Base-by-base conservation (phyloP, 2,329 filamentous ascomycete species). In the Dactylellina sp. region DNA sequence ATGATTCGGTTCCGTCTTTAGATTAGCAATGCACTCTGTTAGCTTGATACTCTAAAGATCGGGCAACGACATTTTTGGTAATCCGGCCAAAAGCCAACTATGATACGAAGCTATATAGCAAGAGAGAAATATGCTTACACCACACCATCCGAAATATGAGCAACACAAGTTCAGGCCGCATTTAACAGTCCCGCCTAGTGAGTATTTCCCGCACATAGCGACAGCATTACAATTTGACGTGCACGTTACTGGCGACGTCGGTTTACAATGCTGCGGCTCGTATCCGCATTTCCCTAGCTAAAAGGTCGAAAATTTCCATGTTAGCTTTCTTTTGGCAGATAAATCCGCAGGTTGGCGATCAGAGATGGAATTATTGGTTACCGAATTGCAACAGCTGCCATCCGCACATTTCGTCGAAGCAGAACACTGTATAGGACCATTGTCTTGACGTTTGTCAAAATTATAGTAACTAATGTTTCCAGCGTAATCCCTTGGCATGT, bases 101-200 rank as follows among this genome's bases (percentile, higher is more conserved):
- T n/a, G n/a, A n/a, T n/a, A n/a, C n/a, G 20, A 37, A 52, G 22
- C 28, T 6, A 2, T 35, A 14, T 28, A 52, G n/a, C 4, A 42
- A 4, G 39, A 37, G 25, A 22, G 11, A 44, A 14, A 22, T 7
- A 42, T 1, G 53, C 61, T 56, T 64, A 64, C 61, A 1, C 61
- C 61, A 24, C 61, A 64, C 61, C 61, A 64, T 9, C 61, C 61
- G n/a, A 64, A 64, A 16, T 64, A 64, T 0, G 61, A 64, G 28
- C 61, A 64, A 18, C 61, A 64, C 11, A 64, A n/a, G n/a, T 64
- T 28, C 18, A 64, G 24, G 18, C 61, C 61, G 28, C 61, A 64
- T 20, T 56, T 64, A 2, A 18, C 9, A n/a, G 50, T 56, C 1
- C 61, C 61, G 14, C 61, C 61, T 7, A 39, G 9, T 20, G 61